Base-by-base conservation (phyloP, 2,329 filamentous ascomycete species). In the Dichotomopilus funicola region DNA sequence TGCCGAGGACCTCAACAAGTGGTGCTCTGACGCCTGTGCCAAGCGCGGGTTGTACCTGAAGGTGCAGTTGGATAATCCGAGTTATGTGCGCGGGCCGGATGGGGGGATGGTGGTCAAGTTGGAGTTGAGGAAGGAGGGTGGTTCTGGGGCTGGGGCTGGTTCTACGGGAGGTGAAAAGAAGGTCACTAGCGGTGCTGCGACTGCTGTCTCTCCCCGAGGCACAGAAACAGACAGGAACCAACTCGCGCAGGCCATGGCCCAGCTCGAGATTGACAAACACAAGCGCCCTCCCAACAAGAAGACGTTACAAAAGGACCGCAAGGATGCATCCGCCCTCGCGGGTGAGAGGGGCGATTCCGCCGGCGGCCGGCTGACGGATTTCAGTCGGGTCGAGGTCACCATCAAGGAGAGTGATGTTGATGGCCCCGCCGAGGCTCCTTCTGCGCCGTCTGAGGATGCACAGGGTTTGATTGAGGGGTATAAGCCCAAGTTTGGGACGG, bases 1-100 rank as follows among this genome's bases (percentile, higher is more conserved):
- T 57, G 82, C 79, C 52, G 82, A 83, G 61, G 83, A 89, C 65
- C 71, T 91, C 12, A 89, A 94, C 72, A 87, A 85, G 71, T 99
- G 91, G 89, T 99, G 94, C 71, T 89, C 86, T 0, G 78, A 86
- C 53, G 78, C 78, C 41, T 99, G 94, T 72, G 88, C 88, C 2
- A 81, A 83, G 61, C 80, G 89, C 49, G 91, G 89, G 2, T 76
- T 95, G 62, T 96, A 91, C 70, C 78, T 97, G 63, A 89, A 91
- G 66, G 88, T 95, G 31, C 94, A 99, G 75, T 80, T 97, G 41
- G 86, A 81, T 61, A 88, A 94, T 3, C 78, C 59, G 78, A 86
- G 38, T 66, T 90, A 38, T 70, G 37, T 49, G n/a, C 46, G 46
- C 19, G 36, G 41, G 7, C 34, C 37, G 13, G 40, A 55, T 19